Conservation (phyloP, 179 eudicot species). For the Gypsophila paniculata region DNA sequence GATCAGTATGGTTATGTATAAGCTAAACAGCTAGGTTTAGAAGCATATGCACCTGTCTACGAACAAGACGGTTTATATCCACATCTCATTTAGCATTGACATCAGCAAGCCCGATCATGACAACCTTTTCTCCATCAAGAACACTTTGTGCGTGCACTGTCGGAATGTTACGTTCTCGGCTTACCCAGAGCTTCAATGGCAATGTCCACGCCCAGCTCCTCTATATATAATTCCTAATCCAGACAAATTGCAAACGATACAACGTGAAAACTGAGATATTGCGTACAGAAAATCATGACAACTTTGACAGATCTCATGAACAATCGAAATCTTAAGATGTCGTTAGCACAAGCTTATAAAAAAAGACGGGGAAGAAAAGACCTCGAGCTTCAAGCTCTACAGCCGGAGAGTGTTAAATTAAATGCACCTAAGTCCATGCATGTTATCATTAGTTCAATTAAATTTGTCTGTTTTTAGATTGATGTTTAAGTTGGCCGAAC, state of each 20-base stretch:
- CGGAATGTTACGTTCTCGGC: slow-evolving; percentile 75
- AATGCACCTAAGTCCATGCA: not conserved
- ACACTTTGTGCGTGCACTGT: slow-evolving; percentile 96
- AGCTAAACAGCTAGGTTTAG: not conserved
- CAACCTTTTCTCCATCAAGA: slow-evolving; percentile 97
- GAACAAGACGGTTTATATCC: slow-evolving; percentile 96
- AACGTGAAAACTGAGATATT: slow-evolving; percentile 2
- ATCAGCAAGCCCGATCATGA: slow-evolving; percentile 90
- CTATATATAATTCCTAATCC: slow-evolving; percentile 82
- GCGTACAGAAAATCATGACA: not conserved
- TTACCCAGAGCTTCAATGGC: slow-evolving; percentile 94
- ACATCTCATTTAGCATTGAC: slow-evolving; percentile 79
- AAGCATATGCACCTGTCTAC: slow-evolving; percentile 65
- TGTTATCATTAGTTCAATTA: not conserved
- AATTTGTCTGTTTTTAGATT: too few relatives aligned
- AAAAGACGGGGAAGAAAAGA: slow-evolving; percentile 5
- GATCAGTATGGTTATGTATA: not conserved
- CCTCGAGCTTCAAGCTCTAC: not conserved
- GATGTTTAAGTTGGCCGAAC: too few relatives aligned
- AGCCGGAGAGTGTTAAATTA: not conserved
- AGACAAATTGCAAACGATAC: not conserved
- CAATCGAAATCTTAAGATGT: not conserved
- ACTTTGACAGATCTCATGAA: not conserved
- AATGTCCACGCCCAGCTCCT: slow-evolving; percentile 91
- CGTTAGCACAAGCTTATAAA: not conserved